Base-by-base conservation (phyloP, 169 alveolate genomes). In the Plasmodium blacklocki region DNA sequence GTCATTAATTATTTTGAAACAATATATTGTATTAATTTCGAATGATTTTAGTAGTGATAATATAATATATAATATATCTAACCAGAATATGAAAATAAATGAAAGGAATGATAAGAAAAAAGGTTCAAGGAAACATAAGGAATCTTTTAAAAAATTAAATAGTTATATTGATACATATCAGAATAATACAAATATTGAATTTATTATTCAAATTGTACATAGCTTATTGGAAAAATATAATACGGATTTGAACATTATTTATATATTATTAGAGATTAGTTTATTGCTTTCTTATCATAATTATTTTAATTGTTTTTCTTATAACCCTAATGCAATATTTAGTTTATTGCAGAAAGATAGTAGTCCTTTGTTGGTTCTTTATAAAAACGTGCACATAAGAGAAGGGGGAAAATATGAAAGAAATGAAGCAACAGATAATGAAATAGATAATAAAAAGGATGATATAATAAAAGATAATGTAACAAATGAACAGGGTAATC, bases 291-390 rank as follows among this genome's bases (percentile, higher is more conserved):
- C 92, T 4, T 71, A 72, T 54, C 21, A 72, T 32, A 32, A 86
- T 3, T 73, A 86, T 73, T 86, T 86, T 45, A 66, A 62, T 66
- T 39, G 63, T 58, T 60, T 15, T 50, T 86, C 92, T 1, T 86
- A 71, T 59, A 86, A 86, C 32, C 73, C 92, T 11, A 86, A 58
- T 86, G 92, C 72, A 12, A 59, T 86, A 18, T 73, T 86, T 43
- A 62, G 87, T 32, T 26, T 70, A n/a, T 50, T 86, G 8, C 76
- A 74, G 0, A 26, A 52, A 45, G 64, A 62, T 4, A 50, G 60
- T 29, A 86, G 88, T 26, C 92, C 92, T 8, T 67, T 86, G 19
- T 49, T 62, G 45, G 71, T 60, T 32, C 26, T 86, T 74, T 49
- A 71, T 43, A 50, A 15, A 18, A 23, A 18, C 12, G 70, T 29